phyloP scores from a whole-genome alignment of 768 basidiomycete species.

The Mrakia blollopis region DNA sequence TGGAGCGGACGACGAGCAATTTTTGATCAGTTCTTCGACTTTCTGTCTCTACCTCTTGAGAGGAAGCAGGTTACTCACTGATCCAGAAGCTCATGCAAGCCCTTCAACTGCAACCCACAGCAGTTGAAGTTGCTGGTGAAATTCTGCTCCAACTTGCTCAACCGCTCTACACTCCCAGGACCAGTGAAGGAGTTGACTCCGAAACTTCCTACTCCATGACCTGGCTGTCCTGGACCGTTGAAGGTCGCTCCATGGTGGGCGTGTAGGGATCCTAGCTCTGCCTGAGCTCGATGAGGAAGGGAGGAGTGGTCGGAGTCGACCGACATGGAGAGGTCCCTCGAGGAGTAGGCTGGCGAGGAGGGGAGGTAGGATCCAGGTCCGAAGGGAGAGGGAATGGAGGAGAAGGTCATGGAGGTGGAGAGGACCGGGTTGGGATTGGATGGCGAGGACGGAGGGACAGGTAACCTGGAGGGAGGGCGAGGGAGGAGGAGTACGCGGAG shows the following conservation, averaged over 20 bases:
- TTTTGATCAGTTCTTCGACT: neutral
- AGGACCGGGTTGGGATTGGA: neutral
- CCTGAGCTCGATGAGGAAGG: constrained; percentile 24
- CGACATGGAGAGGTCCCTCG: constrained; percentile 31
- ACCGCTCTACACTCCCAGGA: constrained; percentile 24
- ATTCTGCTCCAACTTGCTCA: constrained; percentile 33
- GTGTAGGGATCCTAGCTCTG: constrained; percentile 21
- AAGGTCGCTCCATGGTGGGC: constrained; percentile 23
- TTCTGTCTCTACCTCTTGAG: neutral
- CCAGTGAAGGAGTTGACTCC: constrained; percentile 25
- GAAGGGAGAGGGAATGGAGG: constrained; percentile 20
- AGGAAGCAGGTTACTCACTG: constrained; percentile 46
- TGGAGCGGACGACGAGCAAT: neutral
- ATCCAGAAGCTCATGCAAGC: constrained; percentile 77
- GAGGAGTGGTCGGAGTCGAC: constrained; percentile 30
- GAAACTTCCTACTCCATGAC: constrained; percentile 4
- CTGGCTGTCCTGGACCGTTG: neutral
- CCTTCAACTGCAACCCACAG: constrained; percentile 71
- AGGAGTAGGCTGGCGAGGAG: constrained; percentile 25
- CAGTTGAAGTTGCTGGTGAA: constrained; percentile 68
- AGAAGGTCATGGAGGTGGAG: constrained; percentile 18
- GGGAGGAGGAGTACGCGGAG: constrained; percentile 1
- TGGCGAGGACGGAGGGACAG: constrained; percentile 26
- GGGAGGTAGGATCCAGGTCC: constrained; percentile 26
- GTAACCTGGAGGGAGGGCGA: neutral